These are phyloP conservation scores for Penicillium oxalicum DNA, from an alignment of 2,329 filamentous ascomycete genomes.

Conservation along the genomic window DNA sequence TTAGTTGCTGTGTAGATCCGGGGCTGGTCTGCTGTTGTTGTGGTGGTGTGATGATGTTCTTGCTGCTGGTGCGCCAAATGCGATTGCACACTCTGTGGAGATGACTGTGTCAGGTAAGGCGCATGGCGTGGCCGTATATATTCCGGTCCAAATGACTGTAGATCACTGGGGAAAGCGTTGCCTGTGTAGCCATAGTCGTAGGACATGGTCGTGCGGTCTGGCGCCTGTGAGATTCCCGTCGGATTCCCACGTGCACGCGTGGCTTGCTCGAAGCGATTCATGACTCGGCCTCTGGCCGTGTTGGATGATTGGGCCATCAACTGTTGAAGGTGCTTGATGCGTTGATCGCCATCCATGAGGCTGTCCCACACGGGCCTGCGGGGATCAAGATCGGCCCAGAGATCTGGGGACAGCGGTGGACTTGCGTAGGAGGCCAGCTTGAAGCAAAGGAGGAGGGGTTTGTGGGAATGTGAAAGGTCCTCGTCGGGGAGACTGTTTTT, in stretches of 20 bases:
- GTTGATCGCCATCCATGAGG: slow-evolving; percentile 72
- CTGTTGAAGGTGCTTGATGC: slow-evolving; percentile 69
- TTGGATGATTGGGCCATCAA: slow-evolving; percentile 46
- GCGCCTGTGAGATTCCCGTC: slow-evolving; percentile 31
- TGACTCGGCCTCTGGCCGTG: slow-evolving; percentile 47
- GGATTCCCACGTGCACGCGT: slow-evolving; percentile 33
- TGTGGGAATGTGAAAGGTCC: too few species aligned
- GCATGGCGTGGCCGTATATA: slow-evolving; percentile 49
- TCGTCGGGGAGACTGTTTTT: not conserved
- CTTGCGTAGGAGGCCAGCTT: slow-evolving; percentile 62
- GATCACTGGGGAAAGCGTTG: slow-evolving; percentile 46
- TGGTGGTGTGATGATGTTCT: slow-evolving; percentile 11
- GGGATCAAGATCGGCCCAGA: slow-evolving; percentile 54
- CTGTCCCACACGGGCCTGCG: slow-evolving; percentile 49
- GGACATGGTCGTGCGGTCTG: slow-evolving; percentile 32
- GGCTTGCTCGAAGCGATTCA: slow-evolving; percentile 34
- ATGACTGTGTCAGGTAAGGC: slow-evolving; percentile 11
- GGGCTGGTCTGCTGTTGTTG: not conserved
- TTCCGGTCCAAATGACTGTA: slow-evolving; percentile 56
- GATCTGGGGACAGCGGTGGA: slow-evolving; percentile 59
- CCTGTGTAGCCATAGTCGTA: slow-evolving; percentile 51
- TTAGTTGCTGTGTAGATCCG: slow-evolving; percentile 19
- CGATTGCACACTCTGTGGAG: not conserved
- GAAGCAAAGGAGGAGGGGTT: slow-evolving; percentile 17
- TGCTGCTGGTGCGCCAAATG: slow-evolving; percentile 11